Conservation (phyloP, 2,329 filamentous ascomycete genomes). For the Phoma sp. region DNA sequence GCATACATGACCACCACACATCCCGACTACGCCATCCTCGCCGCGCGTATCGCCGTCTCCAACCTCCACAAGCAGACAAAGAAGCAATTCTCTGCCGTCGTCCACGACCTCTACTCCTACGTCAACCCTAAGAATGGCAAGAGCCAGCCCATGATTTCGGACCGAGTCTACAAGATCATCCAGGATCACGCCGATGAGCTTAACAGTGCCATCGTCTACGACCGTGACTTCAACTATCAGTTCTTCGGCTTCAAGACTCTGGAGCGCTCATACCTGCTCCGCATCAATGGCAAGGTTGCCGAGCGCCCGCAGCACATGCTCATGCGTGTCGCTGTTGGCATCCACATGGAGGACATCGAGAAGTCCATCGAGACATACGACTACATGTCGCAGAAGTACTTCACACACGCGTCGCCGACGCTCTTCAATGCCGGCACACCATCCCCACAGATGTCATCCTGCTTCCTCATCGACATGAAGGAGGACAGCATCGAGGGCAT, state of each 20-base stretch:
- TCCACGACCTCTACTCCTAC: slow-evolving; percentile 93
- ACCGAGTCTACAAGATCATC: slow-evolving; percentile 87
- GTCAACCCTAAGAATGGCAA: slow-evolving; percentile 90
- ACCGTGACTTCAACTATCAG: slow-evolving; percentile 99
- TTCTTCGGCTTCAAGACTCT: slow-evolving; percentile 99
- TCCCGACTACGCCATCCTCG: slow-evolving; percentile 97
- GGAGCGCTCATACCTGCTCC: slow-evolving; percentile 95
- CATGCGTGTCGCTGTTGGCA: slow-evolving; percentile 97
- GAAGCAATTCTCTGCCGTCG: slow-evolving; percentile 98
- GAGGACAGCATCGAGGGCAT: slow-evolving; percentile 99
- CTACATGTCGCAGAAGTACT: slow-evolving; percentile 98
- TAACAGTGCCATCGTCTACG: slow-evolving; percentile 98
- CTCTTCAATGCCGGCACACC: slow-evolving; percentile 98
- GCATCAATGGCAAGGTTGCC: slow-evolving; percentile 93
- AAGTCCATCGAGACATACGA: slow-evolving; percentile 97
- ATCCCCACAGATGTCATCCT: slow-evolving; percentile 91
- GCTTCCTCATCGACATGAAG: slow-evolving; percentile 99
- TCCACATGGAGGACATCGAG: slow-evolving; percentile 94
- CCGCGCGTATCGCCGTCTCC: slow-evolving; percentile 96
- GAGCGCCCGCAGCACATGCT: slow-evolving; percentile 99
- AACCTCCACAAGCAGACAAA: slow-evolving; percentile 99
- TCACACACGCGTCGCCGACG: slow-evolving; percentile 96
- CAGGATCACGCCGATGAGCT: slow-evolving; percentile 97
- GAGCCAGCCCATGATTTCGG: slow-evolving; percentile 90
- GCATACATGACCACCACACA: slow-evolving; percentile 99